Base-by-base conservation (phyloP, 1,284 basidiomycete species). In the Phylloporus sp. region DNA sequence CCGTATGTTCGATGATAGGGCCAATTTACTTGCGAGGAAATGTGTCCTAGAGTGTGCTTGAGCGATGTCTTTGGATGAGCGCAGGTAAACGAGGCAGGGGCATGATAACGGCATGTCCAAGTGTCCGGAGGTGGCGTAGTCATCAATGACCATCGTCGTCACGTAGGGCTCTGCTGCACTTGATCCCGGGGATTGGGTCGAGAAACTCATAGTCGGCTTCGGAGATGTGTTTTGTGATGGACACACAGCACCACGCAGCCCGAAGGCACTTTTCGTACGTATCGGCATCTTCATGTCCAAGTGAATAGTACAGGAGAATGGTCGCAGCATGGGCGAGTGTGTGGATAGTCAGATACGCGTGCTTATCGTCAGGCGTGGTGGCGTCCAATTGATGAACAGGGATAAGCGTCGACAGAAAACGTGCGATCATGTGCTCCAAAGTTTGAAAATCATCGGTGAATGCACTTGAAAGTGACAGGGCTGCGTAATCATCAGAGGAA, bases 121-220 rank as follows among this genome's bases (percentile, higher is more conserved):
- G 32, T 32, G 7, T 32, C 32, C 7, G 32, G 32, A 32, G 7
- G 32, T 32, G 32, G 7, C 32, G 32, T 7, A 7, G 7, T 32
- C 32, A 32, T 32, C n/a, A n/a, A n/a, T n/a, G n/a, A n/a, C n/a
- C n/a, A n/a, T n/a, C n/a, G n/a, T n/a, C n/a, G n/a, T n/a, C 32
- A 32, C 32, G 32, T 32, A 7, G 32, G 32, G 32, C 32, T 32
- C 32, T 32, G 32, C 4, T 32, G 32, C 4, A 32, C 32, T 32
- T 32, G 32, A 32, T 32, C 32, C 89, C 90, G 69, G 93, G 83
- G 70, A 92, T 86, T 29, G 92, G 92, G 80, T 93, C 91, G 41
- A 93, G 83, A 76, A 87, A 90, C 53, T 86, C 84, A 68, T 86
- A 91, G 74, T 92, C 91, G 73, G 85, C 78, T 47, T 92, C 90